A percentile compares a stretch with the other conserved stretches of the same genome.
These are phyloP conservation scores for Penicillium desertorum DNA, from an alignment of 495 filamentous ascomycete species.

Conservation along the genomic window DNA sequence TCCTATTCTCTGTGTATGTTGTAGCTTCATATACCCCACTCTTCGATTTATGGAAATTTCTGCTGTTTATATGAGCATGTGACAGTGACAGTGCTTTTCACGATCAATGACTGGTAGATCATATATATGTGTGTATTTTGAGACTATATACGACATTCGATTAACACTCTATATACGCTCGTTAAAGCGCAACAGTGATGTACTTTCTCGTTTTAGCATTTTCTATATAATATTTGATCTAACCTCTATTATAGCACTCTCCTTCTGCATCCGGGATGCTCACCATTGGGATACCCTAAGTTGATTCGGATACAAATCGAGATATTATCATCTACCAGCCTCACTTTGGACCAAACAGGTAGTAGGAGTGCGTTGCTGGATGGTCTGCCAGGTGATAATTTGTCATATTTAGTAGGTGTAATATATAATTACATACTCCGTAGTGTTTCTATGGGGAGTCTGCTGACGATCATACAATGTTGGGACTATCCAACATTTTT, in stretches of 20 bases:
- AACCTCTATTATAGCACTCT: too few relatives aligned
- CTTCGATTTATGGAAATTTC: not conserved
- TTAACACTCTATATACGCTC: too few relatives aligned
- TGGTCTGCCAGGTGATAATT: not conserved
- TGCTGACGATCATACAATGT: not conserved
- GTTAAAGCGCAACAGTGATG: too few relatives aligned
- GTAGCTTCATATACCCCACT: slow-evolving; percentile 7
- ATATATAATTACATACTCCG: not conserved
- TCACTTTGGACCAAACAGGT: not conserved
- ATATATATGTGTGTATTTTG: not conserved
- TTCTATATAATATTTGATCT: too few relatives aligned
- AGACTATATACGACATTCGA: not conserved
- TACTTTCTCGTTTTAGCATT: too few relatives aligned
- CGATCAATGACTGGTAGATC: not conserved
- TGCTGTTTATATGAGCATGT: not conserved
- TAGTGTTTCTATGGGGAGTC: not conserved
- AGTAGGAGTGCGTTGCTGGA: not conserved
- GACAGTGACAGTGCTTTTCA: not conserved
- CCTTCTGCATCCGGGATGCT: too few relatives aligned
- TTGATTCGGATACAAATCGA: not conserved
- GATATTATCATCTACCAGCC: not conserved
- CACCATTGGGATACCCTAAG: not conserved
- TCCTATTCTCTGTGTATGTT: not conserved
- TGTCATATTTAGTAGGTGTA: not conserved
- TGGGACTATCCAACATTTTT: not conserved